Conservation (phyloP, 176 grass and related monocot genomes). For the Tillandsia fasciculata region DNA sequence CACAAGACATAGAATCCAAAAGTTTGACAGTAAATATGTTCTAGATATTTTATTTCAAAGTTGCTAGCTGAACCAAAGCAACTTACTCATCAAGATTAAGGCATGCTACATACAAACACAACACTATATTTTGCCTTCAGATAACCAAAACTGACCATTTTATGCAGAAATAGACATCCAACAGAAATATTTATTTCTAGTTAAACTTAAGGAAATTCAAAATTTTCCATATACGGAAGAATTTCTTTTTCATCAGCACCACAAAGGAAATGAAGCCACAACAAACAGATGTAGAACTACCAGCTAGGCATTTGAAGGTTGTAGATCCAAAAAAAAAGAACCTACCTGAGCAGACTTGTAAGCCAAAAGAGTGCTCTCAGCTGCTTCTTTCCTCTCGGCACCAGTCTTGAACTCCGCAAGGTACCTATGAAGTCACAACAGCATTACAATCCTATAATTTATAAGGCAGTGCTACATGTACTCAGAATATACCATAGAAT, state of each 20-base stretch:
- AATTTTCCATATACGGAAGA: background rate
- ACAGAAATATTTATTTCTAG: no score
- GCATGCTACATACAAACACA: no score
- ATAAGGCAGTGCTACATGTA: background rate
- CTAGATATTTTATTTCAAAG: background rate
- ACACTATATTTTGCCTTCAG: no score
- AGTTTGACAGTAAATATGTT: background rate
- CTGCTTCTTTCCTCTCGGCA: slow-evolving; percentile 49
- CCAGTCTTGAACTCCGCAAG: slow-evolving; percentile 46
- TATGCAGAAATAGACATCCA: no score
- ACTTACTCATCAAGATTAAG: no score
- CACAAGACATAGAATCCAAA: no score
- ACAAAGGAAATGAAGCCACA: background rate
- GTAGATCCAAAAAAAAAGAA: background rate
- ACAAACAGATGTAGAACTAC: background rate
- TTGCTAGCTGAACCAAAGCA: no score
- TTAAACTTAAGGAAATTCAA: no score
- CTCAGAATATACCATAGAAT: no score
- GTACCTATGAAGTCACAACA: slow-evolving; percentile 31
- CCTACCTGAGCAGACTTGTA: slow-evolving; percentile 47
- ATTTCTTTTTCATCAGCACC: background rate
- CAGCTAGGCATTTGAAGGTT: background rate
- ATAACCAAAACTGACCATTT: no score
- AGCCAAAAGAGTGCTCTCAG: slow-evolving; percentile 39
- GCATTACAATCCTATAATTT: background rate